Percentiles rank a stretch among this genome's conserved stretches.
Evolutionary conservation across 2,329 filamentous ascomycete species (phyloP).

Genomic region (Myriosclerotinia curreyana): DNA sequence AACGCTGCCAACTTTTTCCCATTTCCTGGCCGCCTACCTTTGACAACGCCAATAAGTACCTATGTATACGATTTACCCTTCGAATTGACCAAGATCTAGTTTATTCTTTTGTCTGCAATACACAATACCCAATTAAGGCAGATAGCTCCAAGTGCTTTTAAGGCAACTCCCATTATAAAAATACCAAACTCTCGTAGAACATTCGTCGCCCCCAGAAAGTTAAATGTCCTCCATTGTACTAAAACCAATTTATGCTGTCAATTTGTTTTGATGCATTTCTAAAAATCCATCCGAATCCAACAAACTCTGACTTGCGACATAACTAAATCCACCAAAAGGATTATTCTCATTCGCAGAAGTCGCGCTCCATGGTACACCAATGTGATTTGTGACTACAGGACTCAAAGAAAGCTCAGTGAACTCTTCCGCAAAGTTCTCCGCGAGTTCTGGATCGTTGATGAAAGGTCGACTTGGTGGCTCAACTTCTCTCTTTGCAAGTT

Average conservation of each 20-base stretch:
- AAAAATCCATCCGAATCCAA: slow-evolving; percentile 35
- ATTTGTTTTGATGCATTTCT: slow-evolving; percentile 25
- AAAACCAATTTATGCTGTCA: slow-evolving; percentile 8
- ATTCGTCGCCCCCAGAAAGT: background rate
- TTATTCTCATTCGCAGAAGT: slow-evolving; percentile 30
- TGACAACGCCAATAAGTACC: background rate
- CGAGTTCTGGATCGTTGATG: slow-evolving; percentile 91
- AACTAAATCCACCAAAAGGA: slow-evolving; percentile 41
- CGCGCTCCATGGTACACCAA: slow-evolving; percentile 31
- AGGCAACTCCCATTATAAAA: background rate
- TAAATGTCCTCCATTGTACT: background rate
- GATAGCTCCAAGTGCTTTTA: background rate
- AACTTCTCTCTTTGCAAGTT: slow-evolving; percentile 75
- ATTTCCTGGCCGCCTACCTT: background rate
- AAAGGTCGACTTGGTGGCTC: slow-evolving; percentile 88
- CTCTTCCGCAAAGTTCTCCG: slow-evolving; percentile 93
- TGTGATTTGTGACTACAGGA: slow-evolving; percentile 53
- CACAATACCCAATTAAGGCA: background rate
- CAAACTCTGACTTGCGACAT: slow-evolving; percentile 39
- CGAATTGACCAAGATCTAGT: background rate
- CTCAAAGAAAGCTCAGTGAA: slow-evolving; percentile 85
- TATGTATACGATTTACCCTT: background rate
- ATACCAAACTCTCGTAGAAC: background rate
- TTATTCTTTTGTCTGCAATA: background rate
- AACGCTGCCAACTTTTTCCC: background rate